Conservation (phyloP, 140 eudicot species). For the Anethum foeniculum region DNA sequence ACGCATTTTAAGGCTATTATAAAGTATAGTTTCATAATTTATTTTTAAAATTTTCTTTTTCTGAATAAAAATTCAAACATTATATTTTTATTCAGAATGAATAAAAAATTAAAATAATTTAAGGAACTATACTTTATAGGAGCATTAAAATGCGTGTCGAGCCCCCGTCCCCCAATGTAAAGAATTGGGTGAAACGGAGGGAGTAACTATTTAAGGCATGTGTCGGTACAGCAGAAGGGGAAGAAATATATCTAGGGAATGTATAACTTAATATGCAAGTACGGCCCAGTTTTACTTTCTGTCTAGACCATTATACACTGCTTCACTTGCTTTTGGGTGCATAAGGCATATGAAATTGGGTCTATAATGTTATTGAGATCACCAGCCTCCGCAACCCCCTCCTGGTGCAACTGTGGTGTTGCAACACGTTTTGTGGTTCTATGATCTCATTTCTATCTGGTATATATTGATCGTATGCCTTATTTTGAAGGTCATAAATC, state of each 20-base stretch:
- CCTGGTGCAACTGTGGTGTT: background rate
- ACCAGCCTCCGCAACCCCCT: background rate
- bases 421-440: background rate
- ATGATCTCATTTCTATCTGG: background rate
- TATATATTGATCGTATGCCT: constrained; percentile 11
- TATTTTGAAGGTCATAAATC: constrained; percentile 66
- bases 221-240: background rate
- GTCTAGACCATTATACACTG: background rate
- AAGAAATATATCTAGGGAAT: background rate
- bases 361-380: background rate
- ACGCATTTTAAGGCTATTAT: too few species aligned
- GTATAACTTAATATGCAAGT: background rate
- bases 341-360: background rate
- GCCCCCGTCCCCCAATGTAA: too few species aligned
- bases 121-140: too few species aligned
- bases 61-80: too few species aligned
- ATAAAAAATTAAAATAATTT: too few species aligned
- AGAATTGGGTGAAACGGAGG: too few species aligned
- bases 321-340: background rate
- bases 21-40: too few species aligned
- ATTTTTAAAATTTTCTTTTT: too few species aligned
- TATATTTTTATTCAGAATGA: too few species aligned
- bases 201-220: background rate
- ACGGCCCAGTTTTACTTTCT: background rate
- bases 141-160: too few species aligned